These are phyloP conservation scores for Triangularia verruculosa DNA, from an alignment of 2,329 filamentous ascomycete species.

Conservation along the genomic window DNA sequence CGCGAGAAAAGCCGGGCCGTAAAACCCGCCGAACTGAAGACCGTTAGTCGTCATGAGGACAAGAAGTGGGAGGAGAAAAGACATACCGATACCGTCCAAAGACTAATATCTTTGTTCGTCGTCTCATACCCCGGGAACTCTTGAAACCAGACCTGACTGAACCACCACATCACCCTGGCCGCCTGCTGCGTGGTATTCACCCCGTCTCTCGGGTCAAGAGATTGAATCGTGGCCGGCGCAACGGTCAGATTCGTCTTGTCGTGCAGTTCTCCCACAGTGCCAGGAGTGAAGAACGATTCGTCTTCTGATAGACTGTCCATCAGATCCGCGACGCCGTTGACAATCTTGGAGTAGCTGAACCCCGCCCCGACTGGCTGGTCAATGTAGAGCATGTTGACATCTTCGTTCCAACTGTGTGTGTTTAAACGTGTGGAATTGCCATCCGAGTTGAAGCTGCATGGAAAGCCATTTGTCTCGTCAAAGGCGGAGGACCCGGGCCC, in stretches of 20 bases:
- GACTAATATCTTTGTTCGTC: constrained; percentile 1
- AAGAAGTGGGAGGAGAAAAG: neutral
- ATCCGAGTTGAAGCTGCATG: constrained; percentile 32
- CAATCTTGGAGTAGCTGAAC: neutral
- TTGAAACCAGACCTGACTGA: constrained; percentile 6
- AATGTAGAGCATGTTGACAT: constrained; percentile 48
- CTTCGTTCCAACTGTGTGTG: constrained; percentile 55
- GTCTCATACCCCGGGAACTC: constrained; percentile 7
- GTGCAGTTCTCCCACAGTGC: neutral
- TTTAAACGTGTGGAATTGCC: constrained; percentile 49
- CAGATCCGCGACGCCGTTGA: neutral
- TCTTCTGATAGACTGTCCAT: neutral
- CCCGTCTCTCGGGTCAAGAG: neutral
- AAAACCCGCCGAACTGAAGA: constrained; percentile 3
- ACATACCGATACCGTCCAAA: constrained; percentile 5
- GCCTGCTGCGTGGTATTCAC: constrained; percentile 4
- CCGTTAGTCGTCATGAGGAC: neutral
- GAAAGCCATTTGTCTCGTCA: constrained; percentile 9
- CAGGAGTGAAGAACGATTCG: neutral
- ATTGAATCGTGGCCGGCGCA: neutral
- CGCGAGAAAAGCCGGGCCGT: neutral
- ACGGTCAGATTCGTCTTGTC: neutral
- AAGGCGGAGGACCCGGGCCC: constrained; percentile 9
- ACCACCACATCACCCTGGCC: constrained; percentile 5
- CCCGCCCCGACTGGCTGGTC: constrained; percentile 47